phyloP scores from a whole-genome alignment of 805 yeast genomes.

The Saturnispora saitoi region DNA sequence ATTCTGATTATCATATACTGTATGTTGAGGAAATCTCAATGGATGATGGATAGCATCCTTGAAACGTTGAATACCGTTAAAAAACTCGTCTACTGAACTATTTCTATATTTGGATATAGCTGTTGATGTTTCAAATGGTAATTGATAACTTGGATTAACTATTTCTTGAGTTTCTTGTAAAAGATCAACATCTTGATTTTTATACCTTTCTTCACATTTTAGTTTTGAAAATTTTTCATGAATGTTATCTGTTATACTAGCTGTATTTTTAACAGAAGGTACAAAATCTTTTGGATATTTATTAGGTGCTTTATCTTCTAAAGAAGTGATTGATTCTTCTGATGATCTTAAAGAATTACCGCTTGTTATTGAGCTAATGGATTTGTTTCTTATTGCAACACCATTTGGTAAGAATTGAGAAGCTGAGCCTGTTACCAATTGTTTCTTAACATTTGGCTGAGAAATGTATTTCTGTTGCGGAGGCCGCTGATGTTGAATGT shows the following conservation, averaged over 20 bases:
- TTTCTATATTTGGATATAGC: background rate
- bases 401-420: background rate
- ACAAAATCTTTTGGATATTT: background rate
- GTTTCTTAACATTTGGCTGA: background rate
- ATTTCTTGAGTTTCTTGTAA: background rate
- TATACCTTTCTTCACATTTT: background rate
- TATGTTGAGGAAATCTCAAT: conserved; percentile 1
- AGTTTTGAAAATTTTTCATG: background rate
- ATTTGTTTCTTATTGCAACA: background rate
- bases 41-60: conserved; percentile 1
- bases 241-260: background rate
- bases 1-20: background rate
- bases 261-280: background rate
- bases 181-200: background rate
- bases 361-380: background rate
- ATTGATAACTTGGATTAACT: background rate
- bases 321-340: background rate
- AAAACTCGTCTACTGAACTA: background rate
- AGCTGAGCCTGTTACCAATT: background rate
- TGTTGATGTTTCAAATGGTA: background rate
- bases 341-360: background rate
- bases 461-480: background rate
- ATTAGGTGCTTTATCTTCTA: background rate
- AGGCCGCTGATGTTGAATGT: background rate
- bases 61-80: background rate